phyloP scores from a whole-genome alignment of 2,329 filamentous ascomycete species.

The Alternaria sp. region DNA sequence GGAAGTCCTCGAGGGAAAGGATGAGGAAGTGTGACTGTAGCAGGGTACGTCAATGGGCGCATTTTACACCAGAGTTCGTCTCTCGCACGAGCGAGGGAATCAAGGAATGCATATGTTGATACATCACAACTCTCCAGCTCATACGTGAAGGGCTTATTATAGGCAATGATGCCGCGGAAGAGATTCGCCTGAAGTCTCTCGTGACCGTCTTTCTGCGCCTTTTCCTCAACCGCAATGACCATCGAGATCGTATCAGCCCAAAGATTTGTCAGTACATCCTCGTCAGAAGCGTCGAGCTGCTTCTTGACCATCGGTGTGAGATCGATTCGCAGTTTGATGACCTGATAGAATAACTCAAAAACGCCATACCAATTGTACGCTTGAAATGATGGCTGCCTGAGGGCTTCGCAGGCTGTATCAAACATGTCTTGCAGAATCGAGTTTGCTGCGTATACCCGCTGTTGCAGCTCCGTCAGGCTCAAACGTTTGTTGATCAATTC shows the following conservation, averaged over 20 bases:
- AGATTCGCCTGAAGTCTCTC: constrained; percentile 20
- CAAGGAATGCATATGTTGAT: constrained; percentile 45
- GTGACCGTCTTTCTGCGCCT: constrained; percentile 24
- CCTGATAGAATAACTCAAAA: constrained; percentile 27
- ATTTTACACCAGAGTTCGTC: constrained; percentile 43
- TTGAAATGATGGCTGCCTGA: constrained; percentile 47
- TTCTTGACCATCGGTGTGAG: constrained; percentile 18
- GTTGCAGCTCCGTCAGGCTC: constrained; percentile 13
- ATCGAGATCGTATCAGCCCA: constrained; percentile 34
- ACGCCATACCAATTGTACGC: constrained; percentile 38
- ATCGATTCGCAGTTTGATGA: constrained; percentile 26
- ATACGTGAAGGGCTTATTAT: background rate
- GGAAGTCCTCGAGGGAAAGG: constrained; percentile 48
- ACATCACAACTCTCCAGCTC: constrained; percentile 16
- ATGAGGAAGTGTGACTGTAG: constrained; percentile 34
- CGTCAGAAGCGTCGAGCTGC: constrained; percentile 14
- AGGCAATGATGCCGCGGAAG: constrained; percentile 22
- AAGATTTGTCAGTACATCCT: constrained; percentile 27
- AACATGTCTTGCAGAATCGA: constrained; percentile 38
- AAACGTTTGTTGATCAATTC: background rate
- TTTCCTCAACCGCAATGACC: constrained; percentile 34
- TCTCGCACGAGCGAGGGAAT: constrained; percentile 47
- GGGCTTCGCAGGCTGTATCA: constrained; percentile 39
- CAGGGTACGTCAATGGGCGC: constrained; percentile 34
- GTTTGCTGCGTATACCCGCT: constrained; percentile 39